Evolutionary conservation across 164 flowering plant genomes (phyloP).

Genomic region (Akebia trifoliata): DNA sequence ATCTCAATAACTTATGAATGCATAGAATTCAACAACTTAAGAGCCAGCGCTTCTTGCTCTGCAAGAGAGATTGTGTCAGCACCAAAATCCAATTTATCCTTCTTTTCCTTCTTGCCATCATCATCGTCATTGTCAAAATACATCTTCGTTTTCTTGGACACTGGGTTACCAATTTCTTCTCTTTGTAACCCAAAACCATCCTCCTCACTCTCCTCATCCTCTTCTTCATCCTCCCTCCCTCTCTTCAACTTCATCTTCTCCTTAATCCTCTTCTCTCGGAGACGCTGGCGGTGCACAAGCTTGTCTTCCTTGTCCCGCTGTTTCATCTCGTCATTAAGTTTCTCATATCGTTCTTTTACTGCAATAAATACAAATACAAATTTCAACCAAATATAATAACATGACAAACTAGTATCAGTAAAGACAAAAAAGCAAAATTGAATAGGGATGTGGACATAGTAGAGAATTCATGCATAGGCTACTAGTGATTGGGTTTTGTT

Average conservation of each 20-base stretch:
- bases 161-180: constrained; percentile 23
- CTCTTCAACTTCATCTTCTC: constrained; percentile 60
- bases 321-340: constrained; percentile 60
- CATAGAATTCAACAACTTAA: constrained; percentile 71
- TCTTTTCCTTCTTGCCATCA: constrained; percentile 21
- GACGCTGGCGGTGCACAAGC: constrained; percentile 41
- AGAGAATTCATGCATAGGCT: background rate
- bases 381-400: background rate
- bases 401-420: background rate
- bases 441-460: too few species aligned
- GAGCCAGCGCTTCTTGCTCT: constrained; percentile 88
- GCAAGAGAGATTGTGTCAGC: constrained; percentile 47
- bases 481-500: background rate
- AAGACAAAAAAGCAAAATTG: background rate
- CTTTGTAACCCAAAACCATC: constrained; percentile 41
- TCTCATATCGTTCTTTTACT: constrained; percentile 47
- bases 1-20: constrained; percentile 29
- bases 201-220: constrained; percentile 25
- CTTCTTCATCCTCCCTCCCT: constrained; percentile 36
- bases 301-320: constrained; percentile 76
- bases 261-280: constrained; percentile 49
- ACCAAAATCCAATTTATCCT: constrained; percentile 7
- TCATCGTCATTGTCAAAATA: constrained; percentile 53
- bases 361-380: constrained; percentile 13
- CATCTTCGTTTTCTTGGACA: constrained; percentile 46